Percentiles rank a stretch among this genome's conserved stretches.
phyloP scores from a whole-genome alignment of 1,139 yeast genomes.

The Pichia inconspicua region DNA sequence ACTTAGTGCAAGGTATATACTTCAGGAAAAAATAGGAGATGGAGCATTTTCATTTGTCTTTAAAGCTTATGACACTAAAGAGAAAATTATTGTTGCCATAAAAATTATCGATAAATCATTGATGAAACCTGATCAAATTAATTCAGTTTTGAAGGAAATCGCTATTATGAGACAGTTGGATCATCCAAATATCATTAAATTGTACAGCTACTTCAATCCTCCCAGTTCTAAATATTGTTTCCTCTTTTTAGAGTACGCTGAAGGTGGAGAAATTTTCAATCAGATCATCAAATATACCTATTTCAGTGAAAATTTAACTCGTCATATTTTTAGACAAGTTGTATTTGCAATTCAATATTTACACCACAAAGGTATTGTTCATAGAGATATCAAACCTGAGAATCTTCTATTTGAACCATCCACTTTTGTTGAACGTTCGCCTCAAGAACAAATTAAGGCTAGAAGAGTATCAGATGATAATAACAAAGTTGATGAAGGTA shows the following conservation, averaged over 20 bases:
- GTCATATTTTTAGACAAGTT: conserved; percentile 83
- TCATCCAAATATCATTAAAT: conserved; percentile 42
- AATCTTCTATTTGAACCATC: conserved; percentile 78
- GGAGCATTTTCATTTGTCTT: conserved; percentile 54
- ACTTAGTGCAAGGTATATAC: conserved; percentile 28
- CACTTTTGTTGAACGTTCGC: conserved; percentile 43
- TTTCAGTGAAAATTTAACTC: conserved; percentile 74
- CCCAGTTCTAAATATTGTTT: conserved; percentile 37
- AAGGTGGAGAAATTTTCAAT: conserved; percentile 41
- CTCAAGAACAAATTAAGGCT: conserved; percentile 30
- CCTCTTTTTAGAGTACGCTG: conserved; percentile 44
- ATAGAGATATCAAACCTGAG: conserved; percentile 93
- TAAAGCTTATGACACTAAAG: conserved; percentile 38
- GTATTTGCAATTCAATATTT: conserved; percentile 75
- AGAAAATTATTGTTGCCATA: conserved; percentile 37
- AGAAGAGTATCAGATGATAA: conserved; percentile 67
- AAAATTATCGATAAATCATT: conserved; percentile 48
- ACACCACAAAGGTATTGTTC: conserved; percentile 85
- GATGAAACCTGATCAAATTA: conserved; percentile 47
- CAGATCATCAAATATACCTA: conserved; percentile 79
- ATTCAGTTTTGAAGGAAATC: conserved; percentile 49
- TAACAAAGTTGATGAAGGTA: conserved; percentile 81
- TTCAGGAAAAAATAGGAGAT: conserved; percentile 44
- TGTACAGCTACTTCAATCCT: conserved; percentile 43
- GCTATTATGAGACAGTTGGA: conserved; percentile 49